phyloP scores from a whole-genome alignment of 2,329 filamentous ascomycete genomes.

The Beauveria varroae region DNA sequence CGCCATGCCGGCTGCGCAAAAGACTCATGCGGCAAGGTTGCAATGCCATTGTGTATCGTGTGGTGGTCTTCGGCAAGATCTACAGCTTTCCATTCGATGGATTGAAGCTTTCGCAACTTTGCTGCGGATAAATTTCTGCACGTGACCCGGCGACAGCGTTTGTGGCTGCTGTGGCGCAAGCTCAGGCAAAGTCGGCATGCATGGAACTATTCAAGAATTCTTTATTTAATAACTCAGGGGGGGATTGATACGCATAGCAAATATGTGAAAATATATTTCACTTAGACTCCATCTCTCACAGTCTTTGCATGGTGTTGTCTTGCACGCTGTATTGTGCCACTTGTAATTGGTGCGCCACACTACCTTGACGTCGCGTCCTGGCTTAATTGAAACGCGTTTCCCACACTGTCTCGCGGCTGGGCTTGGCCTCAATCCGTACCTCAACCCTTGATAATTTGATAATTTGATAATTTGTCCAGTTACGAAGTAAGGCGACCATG shows the following conservation, averaged over 20 bases:
- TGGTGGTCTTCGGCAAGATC: background rate
- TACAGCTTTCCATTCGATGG: background rate
- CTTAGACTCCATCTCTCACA: too few species aligned
- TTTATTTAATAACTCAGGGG: too few species aligned
- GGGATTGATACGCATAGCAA: too few species aligned
- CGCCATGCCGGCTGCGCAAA: constrained; percentile 4
- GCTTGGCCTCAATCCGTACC: background rate
- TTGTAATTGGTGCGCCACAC: background rate
- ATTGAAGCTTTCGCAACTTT: constrained; percentile 2
- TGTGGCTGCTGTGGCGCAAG: constrained; percentile 8
- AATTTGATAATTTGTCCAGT: background rate
- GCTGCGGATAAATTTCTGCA: constrained; percentile 1
- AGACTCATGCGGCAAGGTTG: constrained; percentile 10
- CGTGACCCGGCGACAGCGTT: background rate
- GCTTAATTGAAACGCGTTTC: constrained; percentile 11
- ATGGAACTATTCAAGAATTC: too few species aligned
- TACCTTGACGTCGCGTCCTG: background rate
- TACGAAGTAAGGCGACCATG: background rate
- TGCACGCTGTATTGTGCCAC: background rate
- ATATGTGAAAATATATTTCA: too few species aligned
- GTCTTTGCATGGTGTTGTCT: background rate
- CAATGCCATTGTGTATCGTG: constrained; percentile 8
- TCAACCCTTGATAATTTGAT: background rate
- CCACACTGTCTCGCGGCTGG: background rate
- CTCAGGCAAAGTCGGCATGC: background rate